Evolutionary conservation across 1,284 basidiomycete genomes (phyloP).

Genomic region (Ceratobasidium sp.): DNA sequence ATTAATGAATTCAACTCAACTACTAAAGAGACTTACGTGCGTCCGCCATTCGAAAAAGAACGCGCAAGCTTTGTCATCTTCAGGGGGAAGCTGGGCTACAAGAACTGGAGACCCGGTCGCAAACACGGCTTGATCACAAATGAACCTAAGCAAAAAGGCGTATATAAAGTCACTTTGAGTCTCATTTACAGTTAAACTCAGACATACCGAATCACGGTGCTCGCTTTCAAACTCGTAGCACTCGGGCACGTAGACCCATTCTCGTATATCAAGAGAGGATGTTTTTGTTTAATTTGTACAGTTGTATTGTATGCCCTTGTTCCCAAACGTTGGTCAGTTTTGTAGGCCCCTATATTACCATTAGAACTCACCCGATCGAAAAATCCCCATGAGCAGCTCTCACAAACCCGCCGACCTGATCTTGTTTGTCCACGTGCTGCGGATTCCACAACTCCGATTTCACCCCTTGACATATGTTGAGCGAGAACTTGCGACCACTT

Average conservation of each 20-base stretch:
- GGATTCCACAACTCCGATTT: conserved; percentile 70
- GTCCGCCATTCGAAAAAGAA: conserved; percentile 82
- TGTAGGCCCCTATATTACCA: not conserved
- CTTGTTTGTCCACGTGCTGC: conserved; percentile 66
- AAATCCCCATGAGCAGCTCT: conserved; percentile 75
- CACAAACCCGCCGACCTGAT: conserved; percentile 72
- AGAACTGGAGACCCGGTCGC: conserved; percentile 68
- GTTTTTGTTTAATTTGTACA: conserved; percentile 66
- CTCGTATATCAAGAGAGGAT: conserved; percentile 66
- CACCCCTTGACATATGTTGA: conserved; percentile 76
- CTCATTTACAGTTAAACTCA: conserved; percentile 53
- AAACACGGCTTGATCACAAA: conserved; percentile 71
- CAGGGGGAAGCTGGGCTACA: conserved; percentile 71
- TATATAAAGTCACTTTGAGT: conserved; percentile 55
- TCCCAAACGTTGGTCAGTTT: not conserved
- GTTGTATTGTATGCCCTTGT: conserved; percentile 73
- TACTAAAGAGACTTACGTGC: conserved; percentile 63
- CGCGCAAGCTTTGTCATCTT: conserved; percentile 73
- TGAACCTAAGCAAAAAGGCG: conserved; percentile 70
- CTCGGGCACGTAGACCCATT: conserved; percentile 72
- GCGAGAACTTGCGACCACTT: conserved; percentile 64
- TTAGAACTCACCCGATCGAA: conserved; percentile 66
- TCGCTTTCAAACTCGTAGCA: conserved; percentile 66
- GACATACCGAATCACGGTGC: conserved; percentile 73
- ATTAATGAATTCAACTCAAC: conserved; percentile 44